phyloP scores from a whole-genome alignment of 1,284 basidiomycete genomes.

The Ceratobasidium sp. region DNA sequence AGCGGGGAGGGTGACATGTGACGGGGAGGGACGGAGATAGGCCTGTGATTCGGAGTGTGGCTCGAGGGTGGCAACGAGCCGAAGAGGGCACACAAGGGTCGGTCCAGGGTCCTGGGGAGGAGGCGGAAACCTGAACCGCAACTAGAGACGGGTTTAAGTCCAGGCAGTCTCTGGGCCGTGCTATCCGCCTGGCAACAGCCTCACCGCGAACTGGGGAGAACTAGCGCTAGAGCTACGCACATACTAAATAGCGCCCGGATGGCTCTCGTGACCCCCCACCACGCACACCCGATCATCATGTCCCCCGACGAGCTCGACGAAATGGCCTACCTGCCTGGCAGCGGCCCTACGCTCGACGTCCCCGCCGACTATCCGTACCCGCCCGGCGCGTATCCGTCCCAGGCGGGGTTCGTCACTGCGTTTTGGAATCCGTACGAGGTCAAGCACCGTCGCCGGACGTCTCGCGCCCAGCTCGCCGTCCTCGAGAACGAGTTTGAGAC shows the following conservation, averaged over 20 bases:
- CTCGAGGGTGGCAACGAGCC: slow-evolving; percentile 18
- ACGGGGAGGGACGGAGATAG: neutral
- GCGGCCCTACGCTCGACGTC: slow-evolving; percentile 22
- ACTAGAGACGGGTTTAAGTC: neutral
- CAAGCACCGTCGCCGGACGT: slow-evolving; percentile 89
- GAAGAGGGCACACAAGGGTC: slow-evolving; percentile 25
- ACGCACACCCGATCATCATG: neutral
- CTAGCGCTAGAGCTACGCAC: too few species aligned
- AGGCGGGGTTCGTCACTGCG: slow-evolving; percentile 43
- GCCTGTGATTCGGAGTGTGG: neutral
- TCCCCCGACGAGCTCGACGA: slow-evolving; percentile 22
- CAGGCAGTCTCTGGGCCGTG: neutral
- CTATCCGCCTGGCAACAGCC: slow-evolving; percentile 40
- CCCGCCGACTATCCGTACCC: slow-evolving; percentile 4
- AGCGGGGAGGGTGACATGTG: neutral
- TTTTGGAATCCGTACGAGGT: slow-evolving; percentile 87
- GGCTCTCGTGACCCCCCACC: slow-evolving; percentile 2
- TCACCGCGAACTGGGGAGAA: too few species aligned
- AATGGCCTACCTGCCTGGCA: slow-evolving; percentile 37
- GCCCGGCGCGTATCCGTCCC: neutral
- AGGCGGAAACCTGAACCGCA: slow-evolving; percentile 22
- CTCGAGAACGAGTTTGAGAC: slow-evolving; percentile 86
- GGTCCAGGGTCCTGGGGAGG: neutral
- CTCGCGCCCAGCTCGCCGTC: slow-evolving; percentile 83
- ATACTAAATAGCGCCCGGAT: neutral